A percentile compares a stretch with the other conserved stretches of the same genome.
These are phyloP conservation scores for Boletus sensibilis DNA, from an alignment of 768 basidiomycete species.

Conservation along the genomic window DNA sequence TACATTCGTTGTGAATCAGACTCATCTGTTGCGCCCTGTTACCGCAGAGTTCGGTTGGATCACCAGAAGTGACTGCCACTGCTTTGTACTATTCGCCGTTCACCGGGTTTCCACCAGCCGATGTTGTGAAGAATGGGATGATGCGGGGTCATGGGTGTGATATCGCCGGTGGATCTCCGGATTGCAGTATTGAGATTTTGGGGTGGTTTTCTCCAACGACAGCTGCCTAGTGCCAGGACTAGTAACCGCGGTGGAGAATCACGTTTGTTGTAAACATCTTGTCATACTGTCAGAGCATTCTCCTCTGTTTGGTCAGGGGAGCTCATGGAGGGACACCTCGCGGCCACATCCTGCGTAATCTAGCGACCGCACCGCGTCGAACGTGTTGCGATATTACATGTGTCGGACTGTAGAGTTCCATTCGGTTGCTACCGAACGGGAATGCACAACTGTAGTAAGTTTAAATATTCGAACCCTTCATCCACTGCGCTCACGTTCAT, in stretches of 20 bases:
- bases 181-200: not conserved
- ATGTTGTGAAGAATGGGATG: not conserved
- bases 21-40: no score
- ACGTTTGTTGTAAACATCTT: not conserved
- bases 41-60: not conserved
- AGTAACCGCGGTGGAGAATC: not conserved
- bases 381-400: slow-evolving; percentile 7
- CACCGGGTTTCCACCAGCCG: not conserved
- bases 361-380: not conserved
- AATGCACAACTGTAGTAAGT: slow-evolving; percentile 1
- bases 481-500: not conserved
- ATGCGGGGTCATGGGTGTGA: no score
- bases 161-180: no score
- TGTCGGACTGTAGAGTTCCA: not conserved
- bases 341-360: not conserved
- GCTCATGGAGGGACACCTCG: not conserved
- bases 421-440: slow-evolving; percentile 22
- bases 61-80: not conserved
- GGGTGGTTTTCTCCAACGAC: not conserved
- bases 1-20: no score
- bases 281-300: not conserved
- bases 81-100: not conserved
- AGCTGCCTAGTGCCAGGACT: not conserved
- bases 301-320: not conserved
- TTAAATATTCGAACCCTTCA: slow-evolving; percentile 13